Conservation (phyloP, 441 rosid genomes). For the Erodium chrysanthum region DNA sequence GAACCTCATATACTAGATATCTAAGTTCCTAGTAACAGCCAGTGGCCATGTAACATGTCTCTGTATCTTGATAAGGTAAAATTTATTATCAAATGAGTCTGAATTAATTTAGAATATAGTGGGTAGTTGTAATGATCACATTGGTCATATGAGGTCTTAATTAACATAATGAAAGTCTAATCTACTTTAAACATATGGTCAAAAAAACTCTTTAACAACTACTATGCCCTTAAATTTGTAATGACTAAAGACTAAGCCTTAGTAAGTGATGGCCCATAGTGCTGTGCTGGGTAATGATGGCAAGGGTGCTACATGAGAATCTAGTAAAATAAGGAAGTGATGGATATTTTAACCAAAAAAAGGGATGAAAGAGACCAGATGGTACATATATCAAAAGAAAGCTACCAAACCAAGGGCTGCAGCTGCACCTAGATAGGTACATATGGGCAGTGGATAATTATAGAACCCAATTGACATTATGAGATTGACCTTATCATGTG, state of each 20-base stretch:
- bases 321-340: neutral
- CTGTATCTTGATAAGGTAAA: no score
- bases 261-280: neutral
- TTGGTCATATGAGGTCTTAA: neutral
- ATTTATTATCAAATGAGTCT: no score
- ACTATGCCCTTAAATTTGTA: neutral
- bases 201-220: neutral
- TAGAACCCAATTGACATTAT: constrained; percentile 15
- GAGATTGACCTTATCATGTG: constrained; percentile 21
- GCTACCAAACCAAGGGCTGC: constrained; percentile 1
- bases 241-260: neutral
- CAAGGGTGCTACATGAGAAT: neutral
- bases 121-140: constrained; percentile 4
- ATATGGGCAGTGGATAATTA: neutral
- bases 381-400: constrained; percentile 1
- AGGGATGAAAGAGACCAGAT: neutral
- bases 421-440: neutral
- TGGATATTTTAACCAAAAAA: neutral
- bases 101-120: neutral
- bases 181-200: constrained; percentile 1
- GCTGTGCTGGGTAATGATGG: neutral
- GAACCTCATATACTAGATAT: no score
- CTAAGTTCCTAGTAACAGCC: no score
- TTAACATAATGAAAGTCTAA: neutral
- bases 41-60: no score